Base-by-base conservation (phyloP, 2,329 filamentous ascomycete species). In the Apiospora rasikravindrae region DNA sequence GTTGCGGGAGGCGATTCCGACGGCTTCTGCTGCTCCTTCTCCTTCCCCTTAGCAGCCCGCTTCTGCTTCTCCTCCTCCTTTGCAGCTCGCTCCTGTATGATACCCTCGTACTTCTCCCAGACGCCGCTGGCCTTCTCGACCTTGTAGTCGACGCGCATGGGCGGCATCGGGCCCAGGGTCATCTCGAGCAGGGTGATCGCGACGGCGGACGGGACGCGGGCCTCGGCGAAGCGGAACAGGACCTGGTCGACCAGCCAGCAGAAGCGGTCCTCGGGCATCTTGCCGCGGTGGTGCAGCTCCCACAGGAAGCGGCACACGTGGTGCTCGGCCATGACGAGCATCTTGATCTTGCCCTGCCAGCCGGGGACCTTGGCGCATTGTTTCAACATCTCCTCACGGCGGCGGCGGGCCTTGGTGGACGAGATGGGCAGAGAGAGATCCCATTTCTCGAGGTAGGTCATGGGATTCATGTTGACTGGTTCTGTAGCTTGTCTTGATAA, bases 251-350 rank as follows among this genome's bases (percentile, higher is more conserved):
- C 57, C 0, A 64, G 57, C 57, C 57, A 64, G 33, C 33, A 40
- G 33, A 64, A 64, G 3, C 33, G 57, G 10, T 64, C 19, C 22
- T 64, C 57, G 19, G 57, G 57, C 3, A 64, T 40, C 57, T 64
- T 64, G 57, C 57, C 57, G 1, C 19, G 57, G 19, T 64, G 57
- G 33, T 64, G 33, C 8, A 64, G 19, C 19, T 64, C 57, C 57
- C 57, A 64, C 29, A 64, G 29, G 57, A 64, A 64, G 8, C 57
- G 57, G 29, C 57, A 64, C 16, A 64, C 57, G 10, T 64, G 29
- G 10, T 64, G 57, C 57, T 64, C 57, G 29, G 57, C 57, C 4
- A 13, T n/a, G 29, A 22, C 57, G 19, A 40, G 8, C 29, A 64
- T 40, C 10, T 64, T 40, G 29, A n/a, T 64, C 19, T 64, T 64